Percentiles rank a stretch among this genome's conserved stretches.
Conservation (phyloP, 1,284 basidiomycete genomes). For the Puccinia triticina region DNA sequence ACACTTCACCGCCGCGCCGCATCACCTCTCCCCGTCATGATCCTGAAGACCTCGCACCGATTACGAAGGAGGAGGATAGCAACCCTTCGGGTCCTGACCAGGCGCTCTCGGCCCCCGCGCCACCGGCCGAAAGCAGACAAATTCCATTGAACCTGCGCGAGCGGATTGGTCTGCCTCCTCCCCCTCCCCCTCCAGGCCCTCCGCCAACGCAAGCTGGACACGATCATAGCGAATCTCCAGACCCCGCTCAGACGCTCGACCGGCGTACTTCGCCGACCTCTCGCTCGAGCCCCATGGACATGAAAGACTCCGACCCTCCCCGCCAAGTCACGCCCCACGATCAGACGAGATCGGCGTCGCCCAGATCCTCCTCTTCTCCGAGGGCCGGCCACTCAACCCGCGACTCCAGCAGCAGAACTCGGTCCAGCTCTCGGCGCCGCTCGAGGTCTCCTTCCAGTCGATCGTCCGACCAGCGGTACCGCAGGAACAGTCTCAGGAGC, state of each 20-base stretch:
- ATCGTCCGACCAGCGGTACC: not conserved
- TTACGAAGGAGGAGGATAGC: not conserved
- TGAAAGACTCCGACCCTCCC: not conserved
- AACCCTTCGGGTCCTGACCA: not conserved
- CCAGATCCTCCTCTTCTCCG: not conserved
- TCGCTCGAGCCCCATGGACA: not conserved
- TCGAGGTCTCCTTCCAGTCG: not conserved
- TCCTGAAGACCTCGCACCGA: not conserved
- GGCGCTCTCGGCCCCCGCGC: not conserved
- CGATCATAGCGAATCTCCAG: not conserved
- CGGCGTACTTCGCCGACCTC: not conserved
- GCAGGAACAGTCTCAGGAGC: not conserved
- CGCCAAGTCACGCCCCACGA: not conserved
- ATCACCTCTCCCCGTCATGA: not conserved
- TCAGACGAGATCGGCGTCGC: not conserved
- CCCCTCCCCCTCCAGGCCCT: not conserved
- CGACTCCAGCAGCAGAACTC: not conserved
- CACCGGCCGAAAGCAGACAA: not conserved
- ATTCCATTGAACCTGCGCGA: not conserved
- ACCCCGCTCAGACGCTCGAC: not conserved
- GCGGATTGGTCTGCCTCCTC: conserved; percentile 4
- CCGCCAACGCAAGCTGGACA: not conserved
- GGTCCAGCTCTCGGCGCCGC: not conserved
- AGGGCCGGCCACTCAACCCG: not conserved
- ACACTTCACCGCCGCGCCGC: not conserved